These are phyloP conservation scores for Venustampulla echinocandica DNA, from an alignment of 495 filamentous ascomycete genomes.

Conservation along the genomic window DNA sequence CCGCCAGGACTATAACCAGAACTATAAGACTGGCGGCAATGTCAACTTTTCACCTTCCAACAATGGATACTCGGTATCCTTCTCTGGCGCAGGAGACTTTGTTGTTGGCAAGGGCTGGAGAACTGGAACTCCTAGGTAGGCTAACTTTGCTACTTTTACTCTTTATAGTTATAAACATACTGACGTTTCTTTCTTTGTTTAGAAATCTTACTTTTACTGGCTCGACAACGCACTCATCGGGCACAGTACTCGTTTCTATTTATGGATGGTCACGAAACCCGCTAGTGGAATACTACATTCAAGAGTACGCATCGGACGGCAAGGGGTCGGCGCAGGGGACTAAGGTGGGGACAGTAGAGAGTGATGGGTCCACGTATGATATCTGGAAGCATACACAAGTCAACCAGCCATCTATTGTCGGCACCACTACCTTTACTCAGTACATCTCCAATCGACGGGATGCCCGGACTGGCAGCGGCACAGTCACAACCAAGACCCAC, in stretches of 20 bases:
- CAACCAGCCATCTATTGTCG: constrained; percentile 52
- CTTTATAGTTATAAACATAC: too few relatives aligned
- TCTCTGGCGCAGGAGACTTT: constrained; percentile 18
- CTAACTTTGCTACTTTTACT: too few relatives aligned
- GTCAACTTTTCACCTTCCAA: constrained; percentile 23
- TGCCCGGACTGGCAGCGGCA: constrained; percentile 37
- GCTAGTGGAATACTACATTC: constrained; percentile 40
- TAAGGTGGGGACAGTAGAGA: constrained; percentile 38
- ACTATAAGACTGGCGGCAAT: constrained; percentile 30
- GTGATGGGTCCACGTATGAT: constrained; percentile 55
- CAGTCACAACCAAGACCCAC: constrained; percentile 20
- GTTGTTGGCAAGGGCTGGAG: constrained; percentile 14
- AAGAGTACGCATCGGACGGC: constrained; percentile 3
- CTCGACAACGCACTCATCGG: constrained; percentile 34
- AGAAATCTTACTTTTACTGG: constrained; percentile 34
- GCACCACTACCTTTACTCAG: constrained; percentile 48
- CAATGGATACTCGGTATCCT: constrained; percentile 29
- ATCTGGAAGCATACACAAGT: constrained; percentile 50
- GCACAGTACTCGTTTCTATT: constrained; percentile 42
- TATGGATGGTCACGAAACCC: constrained; percentile 53
- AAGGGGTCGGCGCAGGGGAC: background rate
- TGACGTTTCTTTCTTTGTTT: background rate
- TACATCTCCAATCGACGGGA: constrained; percentile 44
- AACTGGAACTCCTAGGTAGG: constrained; percentile 7
- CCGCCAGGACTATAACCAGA: constrained; percentile 31